These are phyloP conservation scores for Cicer chorassanicum DNA, from an alignment of 306 rosid genomes.

Conservation along the genomic window DNA sequence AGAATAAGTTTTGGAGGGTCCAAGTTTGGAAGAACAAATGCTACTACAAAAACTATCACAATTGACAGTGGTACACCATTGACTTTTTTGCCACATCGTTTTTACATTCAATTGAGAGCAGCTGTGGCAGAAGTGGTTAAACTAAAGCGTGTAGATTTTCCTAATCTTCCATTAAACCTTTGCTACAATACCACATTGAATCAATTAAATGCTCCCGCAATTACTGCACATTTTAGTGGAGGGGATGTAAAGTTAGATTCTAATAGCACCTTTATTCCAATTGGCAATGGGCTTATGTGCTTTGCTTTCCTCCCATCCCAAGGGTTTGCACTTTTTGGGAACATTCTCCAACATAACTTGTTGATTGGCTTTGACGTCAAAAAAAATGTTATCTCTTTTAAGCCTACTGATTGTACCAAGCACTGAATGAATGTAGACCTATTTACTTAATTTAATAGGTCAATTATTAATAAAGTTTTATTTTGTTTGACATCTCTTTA, in stretches of 20 bases:
- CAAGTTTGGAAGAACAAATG: background rate
- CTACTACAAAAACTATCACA: slow-evolving; percentile 14
- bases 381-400: background rate
- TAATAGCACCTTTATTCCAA: background rate
- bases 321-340: background rate
- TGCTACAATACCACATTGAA: slow-evolving; percentile 42
- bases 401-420: background rate
- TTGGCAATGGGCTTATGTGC: background rate
- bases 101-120: slow-evolving; percentile 37
- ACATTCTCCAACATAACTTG: background rate
- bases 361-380: background rate
- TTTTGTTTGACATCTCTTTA: too few relatives aligned
- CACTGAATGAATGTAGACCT: background rate
- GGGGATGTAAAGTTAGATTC: slow-evolving; percentile 44
- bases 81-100: slow-evolving; percentile 34
- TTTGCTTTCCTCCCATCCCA: background rate
- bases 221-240: slow-evolving; percentile 50
- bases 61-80: slow-evolving; percentile 52
- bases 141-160: background rate
- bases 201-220: background rate
- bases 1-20: background rate
- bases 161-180: background rate
- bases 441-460: too few relatives aligned
- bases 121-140: slow-evolving; percentile 10
- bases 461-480: too few relatives aligned